Evolutionary conservation across 257 asterid species (phyloP), one percentile per base, ranked within the genome.

Genomic region (Capsicum rhomboideum): DNA sequence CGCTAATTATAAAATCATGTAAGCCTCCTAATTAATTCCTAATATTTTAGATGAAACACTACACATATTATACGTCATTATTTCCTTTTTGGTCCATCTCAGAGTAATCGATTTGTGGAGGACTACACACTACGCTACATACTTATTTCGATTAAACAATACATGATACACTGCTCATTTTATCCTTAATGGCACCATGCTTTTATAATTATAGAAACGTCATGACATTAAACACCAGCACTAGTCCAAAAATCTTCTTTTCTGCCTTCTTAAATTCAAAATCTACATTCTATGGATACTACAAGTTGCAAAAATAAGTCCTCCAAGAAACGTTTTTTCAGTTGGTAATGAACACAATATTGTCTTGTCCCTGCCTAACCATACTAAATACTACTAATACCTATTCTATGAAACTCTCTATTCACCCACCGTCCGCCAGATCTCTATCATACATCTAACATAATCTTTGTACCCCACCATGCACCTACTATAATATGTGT

Each of bases 1-100:
- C 40, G 4, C 0, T 2, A n/a, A 9, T n/a, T n/a, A n/a, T 14
- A 14, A 2, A 54, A 49, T 0, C 3, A 59, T 5, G 0, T 0
- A 61, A 2, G 37, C 23, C 4, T 16, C 69, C 1, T 2, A 4
- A 29, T 6, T 61, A 58, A 31, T 4, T 31, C 37, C 31, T 23
- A 61, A 18, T 61, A 11, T 12, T 11, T 61, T 61, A 2, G 4
- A 61, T 0, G 12, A 23, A 61, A 63, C 6, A 23, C 68, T 61
- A 61, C 37, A 23, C 68, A 2, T 23, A 59, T 5, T 61, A 61
- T 61, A 61, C 17, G 0, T 12, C 4, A 26, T 23, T 14, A 23
- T 11, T 23, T 21, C 26, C 1, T 0, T 11, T 23, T 23, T 23
- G 8, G 5, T 59, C 31, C 10, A 59, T 59, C 68, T 16, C 13